Base-by-base conservation (phyloP, 2,329 filamentous ascomycete genomes). In the Cordyceps cicadae region DNA sequence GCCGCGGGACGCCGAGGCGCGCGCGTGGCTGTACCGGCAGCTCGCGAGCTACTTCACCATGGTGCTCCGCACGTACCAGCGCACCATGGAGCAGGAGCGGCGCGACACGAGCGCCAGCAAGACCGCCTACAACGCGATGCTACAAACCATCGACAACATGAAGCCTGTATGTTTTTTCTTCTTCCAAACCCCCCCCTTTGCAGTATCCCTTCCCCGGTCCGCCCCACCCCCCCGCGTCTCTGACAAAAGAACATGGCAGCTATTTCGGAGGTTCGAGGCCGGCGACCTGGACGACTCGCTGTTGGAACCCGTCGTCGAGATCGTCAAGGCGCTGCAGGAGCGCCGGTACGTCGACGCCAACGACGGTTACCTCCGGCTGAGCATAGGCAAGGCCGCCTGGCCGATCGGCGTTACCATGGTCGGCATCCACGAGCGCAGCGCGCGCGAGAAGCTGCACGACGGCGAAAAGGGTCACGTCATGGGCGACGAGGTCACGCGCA, bases 351-450 rank as follows among this genome's bases (percentile, higher is more conserved):
- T 99, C 52, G 90, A 97, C 75, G 94, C 94, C 39, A 97, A 97
- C 71, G 90, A 99, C 72, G 92, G 91, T 0, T 99, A 99, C 73
- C 79, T 99, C 63, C 83, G 90, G 58, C 79, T 99, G 59, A 96
- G 90, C 72, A 99, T 99, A 70, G 92, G 92, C 65, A 96, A 96
- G 77, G 92, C 92, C 66, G 94, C 94, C 17, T 99, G 94, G 94
- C 94, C 94, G 26, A 99, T 99, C 70, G 94, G 94, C 75, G 94
- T 99, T 45, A 99, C 94, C 73, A 99, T 97, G 94, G 94, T 99
- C 70, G 94, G 94, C 80, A 99, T 99, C 68, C 94, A 99, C 83
- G 94, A 97, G 79, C 86, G 94, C 70, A 94, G 89, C 66, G 93
- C 94, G 21, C 85, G 94, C 64, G 94, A 99, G 76, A 99, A 99